A percentile compares a stretch with the other conserved stretches of the same genome.
phyloP scores from a whole-genome alignment of 75 land plant species.

The Cryptomeria japonica region DNA sequence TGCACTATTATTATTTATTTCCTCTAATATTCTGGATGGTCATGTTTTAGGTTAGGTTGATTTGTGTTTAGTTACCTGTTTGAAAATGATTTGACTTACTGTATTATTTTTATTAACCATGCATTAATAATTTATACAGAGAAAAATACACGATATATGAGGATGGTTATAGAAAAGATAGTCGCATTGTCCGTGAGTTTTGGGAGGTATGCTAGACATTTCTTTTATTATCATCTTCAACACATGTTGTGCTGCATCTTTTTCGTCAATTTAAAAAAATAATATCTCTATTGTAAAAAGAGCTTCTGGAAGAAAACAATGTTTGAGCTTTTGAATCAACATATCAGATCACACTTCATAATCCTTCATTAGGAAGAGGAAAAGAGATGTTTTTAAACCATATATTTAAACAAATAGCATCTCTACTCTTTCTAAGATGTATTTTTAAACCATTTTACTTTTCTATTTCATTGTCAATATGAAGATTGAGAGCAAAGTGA shows the following conservation, averaged over 20 bases:
- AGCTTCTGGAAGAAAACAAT: too few species aligned
- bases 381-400: too few species aligned
- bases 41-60: not conserved
- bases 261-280: not conserved
- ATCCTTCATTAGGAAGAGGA: too few species aligned
- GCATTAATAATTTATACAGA: slow-evolving; percentile 11
- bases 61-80: not conserved
- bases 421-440: too few species aligned
- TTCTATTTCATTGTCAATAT: not conserved
- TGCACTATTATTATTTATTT: not conserved
- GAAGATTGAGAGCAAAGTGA: not conserved
- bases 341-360: too few species aligned
- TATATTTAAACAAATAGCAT: too few species aligned
- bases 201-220: slow-evolving; percentile 19
- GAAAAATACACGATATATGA: slow-evolving; percentile 16
- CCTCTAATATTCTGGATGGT: not conserved
- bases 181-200: slow-evolving; percentile 15
- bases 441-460: too few species aligned
- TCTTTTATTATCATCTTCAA: not conserved
- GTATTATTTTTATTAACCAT: not conserved
- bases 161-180: slow-evolving; percentile 29
- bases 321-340: too few species aligned
- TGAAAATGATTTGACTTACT: not conserved
- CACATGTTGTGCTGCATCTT: not conserved
- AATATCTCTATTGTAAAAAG: not conserved